phyloP scores from a whole-genome alignment of 192 early-diverging fungal genomes.

The Glomus cerebriforme region DNA sequence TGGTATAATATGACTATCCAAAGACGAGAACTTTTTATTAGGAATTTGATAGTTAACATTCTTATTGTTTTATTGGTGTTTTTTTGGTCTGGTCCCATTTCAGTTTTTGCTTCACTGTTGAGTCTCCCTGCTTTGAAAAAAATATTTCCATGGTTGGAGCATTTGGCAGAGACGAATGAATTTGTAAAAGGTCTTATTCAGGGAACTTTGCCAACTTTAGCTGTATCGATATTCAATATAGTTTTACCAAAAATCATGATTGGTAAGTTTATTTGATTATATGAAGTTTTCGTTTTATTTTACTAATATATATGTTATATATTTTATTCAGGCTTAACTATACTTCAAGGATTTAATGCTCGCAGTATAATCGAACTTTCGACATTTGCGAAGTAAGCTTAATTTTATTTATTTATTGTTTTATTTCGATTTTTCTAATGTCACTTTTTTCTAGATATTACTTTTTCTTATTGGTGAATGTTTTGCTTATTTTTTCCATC shows the following conservation, averaged over 20 bases:
- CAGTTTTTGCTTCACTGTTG: conserved; percentile 67
- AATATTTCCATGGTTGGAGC: conserved; percentile 59
- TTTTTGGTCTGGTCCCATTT: conserved; percentile 78
- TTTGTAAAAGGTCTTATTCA: conserved; percentile 63
- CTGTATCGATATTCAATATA: conserved; percentile 70
- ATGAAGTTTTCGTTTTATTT: background rate
- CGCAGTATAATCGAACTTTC: conserved; percentile 47
- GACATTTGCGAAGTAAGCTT: conserved; percentile 29
- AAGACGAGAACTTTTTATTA: conserved; percentile 51
- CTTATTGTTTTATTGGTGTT: conserved; percentile 69
- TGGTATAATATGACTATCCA: conserved; percentile 75
- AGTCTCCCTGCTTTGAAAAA: conserved; percentile 59
- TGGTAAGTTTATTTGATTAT: conserved; percentile 32
- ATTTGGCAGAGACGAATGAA: conserved; percentile 50
- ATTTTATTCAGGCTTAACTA: conserved; percentile 35
- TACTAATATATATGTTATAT: background rate
- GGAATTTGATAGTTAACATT: conserved; percentile 54
- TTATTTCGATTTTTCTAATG: background rate
- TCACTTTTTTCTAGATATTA: conserved; percentile 56
- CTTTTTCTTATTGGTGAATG: conserved; percentile 76
- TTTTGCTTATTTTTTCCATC: conserved; percentile 73
- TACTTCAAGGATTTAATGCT: conserved; percentile 46
- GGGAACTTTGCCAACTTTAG: conserved; percentile 70
- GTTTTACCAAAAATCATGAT: conserved; percentile 70
- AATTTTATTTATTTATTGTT: background rate